These are phyloP conservation scores for Myriosclerotinia curreyana DNA, from an alignment of 2,329 filamentous ascomycete genomes.

Conservation along the genomic window DNA sequence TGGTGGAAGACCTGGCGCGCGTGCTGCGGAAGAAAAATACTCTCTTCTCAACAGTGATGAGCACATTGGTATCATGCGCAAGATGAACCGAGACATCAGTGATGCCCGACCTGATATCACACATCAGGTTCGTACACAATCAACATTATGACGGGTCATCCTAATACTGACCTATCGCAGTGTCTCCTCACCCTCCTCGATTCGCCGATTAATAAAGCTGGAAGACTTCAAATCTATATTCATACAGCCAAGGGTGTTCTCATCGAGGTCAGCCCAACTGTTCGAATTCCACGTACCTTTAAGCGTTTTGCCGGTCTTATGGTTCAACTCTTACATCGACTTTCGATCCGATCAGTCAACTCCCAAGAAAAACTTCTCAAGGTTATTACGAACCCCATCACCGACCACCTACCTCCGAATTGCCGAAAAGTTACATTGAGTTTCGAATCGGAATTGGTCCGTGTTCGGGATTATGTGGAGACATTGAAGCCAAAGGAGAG, in stretches of 20 bases:
- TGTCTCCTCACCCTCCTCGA: constrained; percentile 95
- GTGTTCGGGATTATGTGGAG: constrained; percentile 84
- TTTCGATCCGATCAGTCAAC: constrained; percentile 93
- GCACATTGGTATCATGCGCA: constrained; percentile 98
- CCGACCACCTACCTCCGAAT: constrained; percentile 92
- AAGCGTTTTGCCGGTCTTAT: constrained; percentile 98
- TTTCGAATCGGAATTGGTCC: constrained; percentile 85
- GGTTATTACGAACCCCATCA: constrained; percentile 97
- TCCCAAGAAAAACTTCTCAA: constrained; percentile 97
- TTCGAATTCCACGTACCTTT: constrained; percentile 96
- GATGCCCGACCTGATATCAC: constrained; percentile 97
- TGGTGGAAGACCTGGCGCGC: constrained; percentile 59
- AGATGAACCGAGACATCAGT: constrained; percentile 98
- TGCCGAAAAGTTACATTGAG: constrained; percentile 97
- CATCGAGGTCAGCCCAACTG: constrained; percentile 96
- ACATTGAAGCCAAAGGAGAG: constrained; percentile 78
- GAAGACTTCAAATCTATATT: constrained; percentile 96
- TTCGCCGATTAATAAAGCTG: constrained; percentile 97
- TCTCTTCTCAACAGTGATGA: constrained; percentile 97
- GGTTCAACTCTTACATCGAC: constrained; percentile 93
- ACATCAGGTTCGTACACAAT: constrained; percentile 71
- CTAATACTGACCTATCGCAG: constrained; percentile 48
- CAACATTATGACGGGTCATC: constrained; percentile 27
- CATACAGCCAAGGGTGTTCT: constrained; percentile 95
- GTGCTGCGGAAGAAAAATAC: constrained; percentile 78